Base-by-base conservation (phyloP, 352 stramenopile species). In the Pythium aristosporum region DNA sequence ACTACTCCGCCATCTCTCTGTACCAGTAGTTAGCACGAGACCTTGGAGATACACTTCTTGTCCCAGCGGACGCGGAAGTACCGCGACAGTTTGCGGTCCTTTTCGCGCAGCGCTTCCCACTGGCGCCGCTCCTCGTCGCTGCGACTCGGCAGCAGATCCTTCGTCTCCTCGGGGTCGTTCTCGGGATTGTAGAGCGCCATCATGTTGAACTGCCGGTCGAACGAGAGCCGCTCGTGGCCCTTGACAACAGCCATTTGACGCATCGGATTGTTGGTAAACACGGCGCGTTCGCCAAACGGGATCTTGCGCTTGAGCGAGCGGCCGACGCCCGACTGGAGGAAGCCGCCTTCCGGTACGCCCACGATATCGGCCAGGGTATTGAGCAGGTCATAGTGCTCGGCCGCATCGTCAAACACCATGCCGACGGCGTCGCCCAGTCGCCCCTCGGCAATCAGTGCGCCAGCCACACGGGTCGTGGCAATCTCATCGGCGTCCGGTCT, bases 1-100 rank as follows among this genome's bases (percentile, higher is more conserved):
- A 30, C 25, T 5, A 30, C 25, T 30, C 25, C 25, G 25, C 25
- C 25, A 30, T 30, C 20, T 49, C 43, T 49, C 20, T 49, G 5
- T 49, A 48, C 9, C 28, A 42, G 11, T 20, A 42, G 8, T 49
- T 28, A 64, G 54, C 73, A 80, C 25, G 71, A 49, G 53, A 52
- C 59, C 50, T 62, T 58, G 10, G 74, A 57, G 37, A 82, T 55
- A 25, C 74, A 82, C 42, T 75, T 79, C 2, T 68, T 59, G 16
- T 82, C 66, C 73, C 73, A 82, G n/a, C 75, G 77, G n/a, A 69
- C 65, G 36, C 71, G 79, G 54, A 84, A 87, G 66, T 87, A 85
- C 53, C 52, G 52, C 52, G 52, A 49, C 57, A 36, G 44, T 79
- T 85, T 30, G 81, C 37, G 11, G 53, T 65, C 7, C 72, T 68